phyloP scores from a whole-genome alignment of 805 yeast genomes.

The Myxozyma mucilagina region DNA sequence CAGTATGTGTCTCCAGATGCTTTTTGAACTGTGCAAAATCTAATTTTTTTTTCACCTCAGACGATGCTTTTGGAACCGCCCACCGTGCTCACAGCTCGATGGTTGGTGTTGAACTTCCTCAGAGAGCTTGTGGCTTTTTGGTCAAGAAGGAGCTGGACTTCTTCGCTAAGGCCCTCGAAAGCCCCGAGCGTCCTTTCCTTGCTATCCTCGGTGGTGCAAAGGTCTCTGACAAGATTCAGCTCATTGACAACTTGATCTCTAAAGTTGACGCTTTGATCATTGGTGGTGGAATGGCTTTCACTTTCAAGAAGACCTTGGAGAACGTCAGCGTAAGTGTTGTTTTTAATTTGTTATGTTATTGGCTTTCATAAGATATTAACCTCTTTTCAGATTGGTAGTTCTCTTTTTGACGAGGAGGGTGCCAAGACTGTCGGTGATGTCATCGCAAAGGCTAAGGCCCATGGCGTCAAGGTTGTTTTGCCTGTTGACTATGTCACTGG shows the following conservation, averaged over 20 bases:
- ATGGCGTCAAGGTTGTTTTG: slow-evolving; percentile 87
- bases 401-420: slow-evolving; percentile 91
- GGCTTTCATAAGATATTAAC: not conserved
- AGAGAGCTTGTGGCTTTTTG: slow-evolving; percentile 98
- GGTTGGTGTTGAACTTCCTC: slow-evolving; percentile 95
- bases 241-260: slow-evolving; percentile 89
- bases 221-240: slow-evolving; percentile 97
- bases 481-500: slow-evolving; percentile 97
- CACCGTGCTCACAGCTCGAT: slow-evolving; percentile 99
- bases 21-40: not conserved
- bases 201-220: slow-evolving; percentile 99
- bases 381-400: slow-evolving; percentile 67
- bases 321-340: slow-evolving; percentile 50
- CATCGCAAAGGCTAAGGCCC: slow-evolving; percentile 93
- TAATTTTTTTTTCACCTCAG: slow-evolving; percentile 36
- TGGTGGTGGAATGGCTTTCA: slow-evolving; percentile 99
- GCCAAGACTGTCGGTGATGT: slow-evolving; percentile 91
- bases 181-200: slow-evolving; percentile 96
- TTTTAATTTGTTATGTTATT: not conserved
- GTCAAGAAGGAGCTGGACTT: slow-evolving; percentile 95
- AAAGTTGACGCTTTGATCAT: slow-evolving; percentile 92
- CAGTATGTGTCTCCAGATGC: slow-evolving; percentile 32
- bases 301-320: slow-evolving; percentile 92
- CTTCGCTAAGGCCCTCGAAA: slow-evolving; percentile 97
- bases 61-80: slow-evolving; percentile 99